Evolutionary conservation across 2,329 filamentous ascomycete species (phyloP), one percentile per base, ranked within the genome.

Genomic region (Ambrosiella beaveri): DNA sequence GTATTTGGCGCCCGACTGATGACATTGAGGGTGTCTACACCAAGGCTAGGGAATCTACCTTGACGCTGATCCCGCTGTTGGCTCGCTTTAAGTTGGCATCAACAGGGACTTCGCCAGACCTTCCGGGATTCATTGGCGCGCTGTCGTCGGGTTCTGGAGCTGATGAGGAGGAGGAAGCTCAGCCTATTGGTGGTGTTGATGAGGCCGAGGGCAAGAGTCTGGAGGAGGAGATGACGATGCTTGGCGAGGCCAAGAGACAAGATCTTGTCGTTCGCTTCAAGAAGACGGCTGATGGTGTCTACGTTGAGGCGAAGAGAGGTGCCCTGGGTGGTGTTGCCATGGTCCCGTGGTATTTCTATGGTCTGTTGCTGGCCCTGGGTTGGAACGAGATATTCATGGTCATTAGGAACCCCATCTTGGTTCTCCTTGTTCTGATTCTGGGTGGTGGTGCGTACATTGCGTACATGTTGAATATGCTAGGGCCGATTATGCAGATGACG

Each of bases 361-460:
- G 82, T 47, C 70, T 97, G 59, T 75, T 98, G 59, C 74, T 98
- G 63, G 87, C 88, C 19, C 76, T 98, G 54, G 93, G 93, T n/a
- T 98, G 93, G 93, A 98, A 98, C 71, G 93, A 98, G 71, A 90
- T 98, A 62, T 75, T 95, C 64, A 87, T 90, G 66, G 93, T 98
- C 40, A 77, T 97, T 47, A 88, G 89, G 63, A 97, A 97, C 70
- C 93, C 93, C 0, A 74, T 94, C 62, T 89, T 96, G 68, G 96
- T 96, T 73, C 74, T 98, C 66, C 81, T 97, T 66, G 75, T 97
- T 60, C 81, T 95, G 65, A 71, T 97, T 56, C 71, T 85, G 47
- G 83, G 76, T 9, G 79, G 85, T 57, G 89, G 80, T 58, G 86
- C 85, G 2, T 98, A 97, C 66, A 76, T 96, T 36, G 93, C 90